These are phyloP conservation scores for Collybia nuda DNA, from an alignment of 768 basidiomycete genomes.

Conservation along the genomic window DNA sequence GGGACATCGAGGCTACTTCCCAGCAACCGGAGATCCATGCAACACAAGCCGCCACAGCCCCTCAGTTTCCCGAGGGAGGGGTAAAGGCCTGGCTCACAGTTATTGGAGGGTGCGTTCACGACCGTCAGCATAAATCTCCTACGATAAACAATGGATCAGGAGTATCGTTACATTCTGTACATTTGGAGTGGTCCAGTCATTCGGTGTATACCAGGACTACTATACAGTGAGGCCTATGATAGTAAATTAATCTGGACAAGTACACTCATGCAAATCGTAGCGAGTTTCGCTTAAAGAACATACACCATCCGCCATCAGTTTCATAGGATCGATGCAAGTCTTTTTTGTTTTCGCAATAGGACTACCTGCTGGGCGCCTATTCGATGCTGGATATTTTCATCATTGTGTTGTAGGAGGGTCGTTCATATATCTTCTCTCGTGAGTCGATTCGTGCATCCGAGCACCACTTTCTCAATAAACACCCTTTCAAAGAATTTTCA, in stretches of 20 bases:
- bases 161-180: conserved; percentile 45
- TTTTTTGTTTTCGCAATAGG: conserved; percentile 48
- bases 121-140: background rate
- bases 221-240: conserved; percentile 34
- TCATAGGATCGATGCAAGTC: conserved; percentile 52
- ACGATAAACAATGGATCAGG: conserved; percentile 17
- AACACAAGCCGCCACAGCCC: conserved; percentile 1
- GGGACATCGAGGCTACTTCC: conserved; percentile 6
- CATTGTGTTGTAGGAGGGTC: conserved; percentile 37
- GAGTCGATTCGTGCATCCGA: conserved; percentile 10
- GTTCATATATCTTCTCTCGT: conserved; percentile 43
- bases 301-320: conserved; percentile 42
- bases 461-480: background rate
- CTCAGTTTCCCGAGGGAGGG: conserved; percentile 44
- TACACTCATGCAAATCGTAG: conserved; percentile 15
- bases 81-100: conserved; percentile 44
- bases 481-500: conserved; percentile 38
- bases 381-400: conserved; percentile 52
- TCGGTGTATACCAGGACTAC: conserved; percentile 53
- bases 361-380: conserved; percentile 41
- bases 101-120: conserved; percentile 39
- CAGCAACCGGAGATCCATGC: background rate
- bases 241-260: conserved; percentile 1
- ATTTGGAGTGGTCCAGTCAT: conserved; percentile 48
- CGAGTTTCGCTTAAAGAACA: conserved; percentile 35